phyloP scores from a whole-genome alignment of 2,329 filamentous ascomycete genomes.

The Clarireedia homoeocarpa region DNA sequence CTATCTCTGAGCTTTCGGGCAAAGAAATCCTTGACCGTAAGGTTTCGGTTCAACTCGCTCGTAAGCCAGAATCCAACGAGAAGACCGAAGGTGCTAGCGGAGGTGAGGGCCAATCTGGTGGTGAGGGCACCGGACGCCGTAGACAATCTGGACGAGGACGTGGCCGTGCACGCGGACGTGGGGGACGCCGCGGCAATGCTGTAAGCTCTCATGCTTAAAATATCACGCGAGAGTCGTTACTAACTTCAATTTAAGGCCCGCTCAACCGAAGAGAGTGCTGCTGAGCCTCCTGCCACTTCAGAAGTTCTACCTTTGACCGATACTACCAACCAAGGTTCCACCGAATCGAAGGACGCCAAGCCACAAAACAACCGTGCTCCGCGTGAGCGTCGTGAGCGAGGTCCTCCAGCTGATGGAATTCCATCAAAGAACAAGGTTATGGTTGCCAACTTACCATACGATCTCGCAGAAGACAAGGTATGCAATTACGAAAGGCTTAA shows the following conservation, averaged over 20 bases:
- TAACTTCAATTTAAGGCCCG: conserved; percentile 21
- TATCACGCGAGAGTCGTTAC: neutral
- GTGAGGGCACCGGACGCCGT: conserved; percentile 53
- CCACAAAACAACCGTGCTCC: conserved; percentile 37
- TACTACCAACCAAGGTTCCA: conserved; percentile 49
- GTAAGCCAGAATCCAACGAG: conserved; percentile 86
- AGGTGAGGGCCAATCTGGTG: conserved; percentile 59
- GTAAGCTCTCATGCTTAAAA: conserved; percentile 40
- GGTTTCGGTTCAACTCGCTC: conserved; percentile 96
- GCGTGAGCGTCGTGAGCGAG: conserved; percentile 69
- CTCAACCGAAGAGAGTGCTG: conserved; percentile 32
- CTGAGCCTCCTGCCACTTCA: conserved; percentile 40
- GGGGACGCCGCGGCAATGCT: conserved; percentile 54
- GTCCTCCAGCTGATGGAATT: conserved; percentile 93
- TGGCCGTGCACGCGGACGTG: conserved; percentile 59
- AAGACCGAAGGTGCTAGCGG: conserved; percentile 66
- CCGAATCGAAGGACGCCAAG: conserved; percentile 37
- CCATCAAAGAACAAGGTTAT: conserved; percentile 99
- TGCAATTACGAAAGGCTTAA: conserved; percentile 23
- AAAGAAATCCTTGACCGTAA: conserved; percentile 98
- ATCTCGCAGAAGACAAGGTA: conserved; percentile 96
- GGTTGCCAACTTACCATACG: conserved; percentile 98
- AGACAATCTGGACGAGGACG: conserved; percentile 57
- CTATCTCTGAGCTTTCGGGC: conserved; percentile 90
- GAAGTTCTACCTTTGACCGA: conserved; percentile 55